Base-by-base conservation (phyloP, 1,284 basidiomycete genomes). In the Cutaneotrichosporon arboriforme region DNA sequence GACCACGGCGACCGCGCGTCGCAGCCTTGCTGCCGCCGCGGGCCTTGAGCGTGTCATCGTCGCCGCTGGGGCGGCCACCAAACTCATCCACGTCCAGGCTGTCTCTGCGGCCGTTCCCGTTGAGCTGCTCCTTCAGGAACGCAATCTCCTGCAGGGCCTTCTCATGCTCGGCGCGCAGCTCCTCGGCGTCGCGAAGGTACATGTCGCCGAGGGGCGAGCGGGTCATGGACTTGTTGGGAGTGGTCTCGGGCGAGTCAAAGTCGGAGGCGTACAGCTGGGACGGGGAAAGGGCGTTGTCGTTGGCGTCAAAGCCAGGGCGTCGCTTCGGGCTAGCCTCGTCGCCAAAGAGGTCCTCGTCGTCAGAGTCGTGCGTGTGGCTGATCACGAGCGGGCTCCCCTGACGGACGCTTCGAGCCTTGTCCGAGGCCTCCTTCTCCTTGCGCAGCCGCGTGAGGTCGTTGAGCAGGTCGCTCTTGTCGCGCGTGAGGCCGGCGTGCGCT, bases 391-490 rank as follows among this genome's bases (percentile, higher is more conserved):
- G 64, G 58, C 69, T 70, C 14, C 59, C 64, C 9, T 63, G 60
- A 26, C 66, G 59, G 2, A 65, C 65, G 9, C 65, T 46, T 38
- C 71, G 55, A 10, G 63, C 62, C 55, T 66, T 61, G 37, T 64
- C 55, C 17, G 62, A 67, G 22, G 60, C 62, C 44, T 67, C 66
- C 8, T 64, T 56, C 23, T 68, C 53, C 43, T 70, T 66, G 70
- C 87, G 88, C 69, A 90, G 77, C 8, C 81, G 78, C 55, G 89
- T 87, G 33, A 97, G 78, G 15, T 84, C 79, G 59, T 85, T 82
- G 68, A 94, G 87, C 13, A 97, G 78, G 65, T 98, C 94, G 38
- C 84, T 86, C 74, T 93, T 92, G 70, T 98, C 93, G 54, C 94
- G 83, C 63, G 87, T 84, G 34, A 97, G 80, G 21, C 88, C 86